These are phyloP conservation scores for Trypanosoma brucei DNA, from an alignment of 208 protist species.

Conservation along the genomic window DNA sequence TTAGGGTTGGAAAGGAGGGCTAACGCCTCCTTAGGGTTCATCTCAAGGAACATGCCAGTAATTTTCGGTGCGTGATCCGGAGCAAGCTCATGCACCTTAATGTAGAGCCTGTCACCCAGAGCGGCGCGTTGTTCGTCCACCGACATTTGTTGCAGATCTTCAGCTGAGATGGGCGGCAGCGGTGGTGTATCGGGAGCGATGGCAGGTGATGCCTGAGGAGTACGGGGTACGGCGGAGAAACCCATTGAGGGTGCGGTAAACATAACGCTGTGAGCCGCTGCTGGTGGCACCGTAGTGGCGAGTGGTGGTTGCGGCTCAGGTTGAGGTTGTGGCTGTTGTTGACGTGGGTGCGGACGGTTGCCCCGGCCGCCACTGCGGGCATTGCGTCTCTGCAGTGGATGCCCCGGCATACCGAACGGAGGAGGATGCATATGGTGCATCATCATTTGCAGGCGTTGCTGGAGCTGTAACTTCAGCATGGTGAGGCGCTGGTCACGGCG, in stretches of 20 bases:
- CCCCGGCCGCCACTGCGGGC: constrained; percentile 19
- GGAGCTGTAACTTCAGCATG: constrained; percentile 94
- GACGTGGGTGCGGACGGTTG: background rate
- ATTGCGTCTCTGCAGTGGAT: constrained; percentile 27
- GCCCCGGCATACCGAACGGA: constrained; percentile 26
- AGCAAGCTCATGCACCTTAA: constrained; percentile 82
- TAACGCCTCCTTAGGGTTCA: constrained; percentile 66
- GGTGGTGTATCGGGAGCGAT: constrained; percentile 70
- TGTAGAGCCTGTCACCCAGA: constrained; percentile 84
- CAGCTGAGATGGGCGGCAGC: constrained; percentile 76
- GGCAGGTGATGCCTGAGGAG: constrained; percentile 58
- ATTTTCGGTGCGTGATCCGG: constrained; percentile 85
- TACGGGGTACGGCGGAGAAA: constrained; percentile 38
- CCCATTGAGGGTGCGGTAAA: constrained; percentile 42
- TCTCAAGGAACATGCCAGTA: constrained; percentile 88
- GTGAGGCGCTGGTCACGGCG: constrained; percentile 94
- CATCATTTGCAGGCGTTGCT: constrained; percentile 87
- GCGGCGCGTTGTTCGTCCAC: constrained; percentile 87
- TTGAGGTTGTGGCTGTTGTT: constrained; percentile 30
- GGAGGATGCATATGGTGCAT: constrained; percentile 65
- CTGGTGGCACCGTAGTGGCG: constrained; percentile 18
- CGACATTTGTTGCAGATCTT: constrained; percentile 78
- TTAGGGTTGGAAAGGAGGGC: constrained; percentile 66
- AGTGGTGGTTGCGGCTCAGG: constrained; percentile 30
- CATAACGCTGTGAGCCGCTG: constrained; percentile 30